Conservation (phyloP, 1,284 basidiomycete species). For the Tilletia setariae region DNA sequence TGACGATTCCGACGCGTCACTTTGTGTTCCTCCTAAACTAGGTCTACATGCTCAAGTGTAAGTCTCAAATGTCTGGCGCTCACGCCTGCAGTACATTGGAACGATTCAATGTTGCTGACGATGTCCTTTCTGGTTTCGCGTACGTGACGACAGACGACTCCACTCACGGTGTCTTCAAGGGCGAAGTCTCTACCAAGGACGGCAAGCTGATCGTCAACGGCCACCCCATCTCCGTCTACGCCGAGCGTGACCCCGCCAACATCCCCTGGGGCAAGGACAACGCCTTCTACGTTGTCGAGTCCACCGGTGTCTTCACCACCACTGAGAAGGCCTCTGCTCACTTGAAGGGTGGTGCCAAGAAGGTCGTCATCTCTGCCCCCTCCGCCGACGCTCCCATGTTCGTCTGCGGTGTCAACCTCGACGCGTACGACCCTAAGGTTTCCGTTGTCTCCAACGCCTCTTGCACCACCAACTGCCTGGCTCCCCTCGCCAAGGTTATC, state of each 20-base stretch:
- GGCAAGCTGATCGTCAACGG: slow-evolving; percentile 86
- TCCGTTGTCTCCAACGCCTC: slow-evolving; percentile 94
- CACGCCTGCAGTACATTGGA: too few species aligned
- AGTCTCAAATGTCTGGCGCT: too few species aligned
- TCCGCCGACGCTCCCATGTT: slow-evolving; percentile 96
- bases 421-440: slow-evolving; percentile 85
- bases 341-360: slow-evolving; percentile 99
- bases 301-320: slow-evolving; percentile 99
- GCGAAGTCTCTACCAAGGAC: slow-evolving; percentile 75
- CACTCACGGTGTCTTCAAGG: slow-evolving; percentile 93
- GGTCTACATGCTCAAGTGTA: slow-evolving; percentile 98
- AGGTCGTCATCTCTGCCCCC: slow-evolving; percentile 98
- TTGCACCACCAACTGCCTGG: slow-evolving; percentile 95
- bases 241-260: slow-evolving; percentile 78
- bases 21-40: slow-evolving; percentile 41
- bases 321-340: slow-evolving; percentile 80
- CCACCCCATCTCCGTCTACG: slow-evolving; percentile 72
- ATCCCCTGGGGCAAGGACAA: slow-evolving; percentile 80
- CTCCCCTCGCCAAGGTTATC: slow-evolving; percentile 96
- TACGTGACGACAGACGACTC: slow-evolving; percentile 65
- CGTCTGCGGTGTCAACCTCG: slow-evolving; percentile 84
- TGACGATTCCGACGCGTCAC: background rate
- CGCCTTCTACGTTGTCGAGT: slow-evolving; percentile 93
- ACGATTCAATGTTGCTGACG: too few species aligned
- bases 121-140: too few species aligned